A percentile compares a stretch with the other conserved stretches of the same genome.
Evolutionary conservation across 2,329 filamentous ascomycete genomes (phyloP).

Genomic region (Cytospora mali): DNA sequence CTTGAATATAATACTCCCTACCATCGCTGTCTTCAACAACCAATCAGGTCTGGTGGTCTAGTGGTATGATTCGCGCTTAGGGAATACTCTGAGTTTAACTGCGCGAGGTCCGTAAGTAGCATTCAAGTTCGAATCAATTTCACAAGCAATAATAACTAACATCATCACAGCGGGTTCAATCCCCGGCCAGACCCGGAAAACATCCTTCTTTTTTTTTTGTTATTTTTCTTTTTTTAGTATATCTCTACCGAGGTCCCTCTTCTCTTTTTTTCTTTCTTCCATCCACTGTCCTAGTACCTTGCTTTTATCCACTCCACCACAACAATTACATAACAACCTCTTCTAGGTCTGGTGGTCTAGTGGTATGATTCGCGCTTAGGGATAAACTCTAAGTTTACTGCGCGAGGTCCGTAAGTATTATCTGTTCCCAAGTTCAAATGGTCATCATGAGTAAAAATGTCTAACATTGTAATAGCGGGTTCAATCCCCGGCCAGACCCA

Average conservation of each 20-base stretch:
- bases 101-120: slow-evolving; percentile 30
- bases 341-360: too few species aligned
- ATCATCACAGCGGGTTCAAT: background rate
- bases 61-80: slow-evolving; percentile 23
- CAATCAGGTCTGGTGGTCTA: slow-evolving; percentile 17
- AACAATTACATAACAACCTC: too few species aligned
- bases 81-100: slow-evolving; percentile 1
- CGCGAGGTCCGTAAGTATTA: slow-evolving; percentile 42
- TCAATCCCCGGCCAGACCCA: slow-evolving; percentile 23
- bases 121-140: background rate
- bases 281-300: too few species aligned
- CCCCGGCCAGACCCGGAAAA: background rate
- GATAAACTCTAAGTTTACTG: too few species aligned
- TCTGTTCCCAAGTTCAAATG: too few species aligned
- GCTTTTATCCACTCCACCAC: too few species aligned
- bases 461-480: background rate
- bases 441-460: too few species aligned
- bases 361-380: too few species aligned
- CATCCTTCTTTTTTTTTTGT: background rate
- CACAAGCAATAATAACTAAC: background rate
- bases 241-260: too few species aligned
- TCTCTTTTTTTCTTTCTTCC: too few species aligned
- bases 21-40: background rate
- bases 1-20: fast-evolving
- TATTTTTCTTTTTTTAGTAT: background rate